Percentiles rank a stretch among this genome's conserved stretches.
These are phyloP conservation scores for Blastocystis hominis DNA, from an alignment of 352 stramenopile genomes.

Conservation along the genomic window DNA sequence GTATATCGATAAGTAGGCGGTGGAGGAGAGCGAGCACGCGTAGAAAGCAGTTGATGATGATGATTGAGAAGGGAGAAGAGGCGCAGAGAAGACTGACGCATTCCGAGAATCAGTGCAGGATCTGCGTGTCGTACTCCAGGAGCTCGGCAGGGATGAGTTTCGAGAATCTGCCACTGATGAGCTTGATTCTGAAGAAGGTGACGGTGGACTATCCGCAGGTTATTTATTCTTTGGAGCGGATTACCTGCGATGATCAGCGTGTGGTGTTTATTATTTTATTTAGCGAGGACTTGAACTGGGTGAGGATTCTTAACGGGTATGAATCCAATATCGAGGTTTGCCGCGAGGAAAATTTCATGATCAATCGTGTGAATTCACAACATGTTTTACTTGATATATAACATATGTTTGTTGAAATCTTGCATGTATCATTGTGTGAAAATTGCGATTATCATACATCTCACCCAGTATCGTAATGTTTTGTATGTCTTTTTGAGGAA, in stretches of 20 bases:
- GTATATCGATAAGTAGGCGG: conserved; percentile 16
- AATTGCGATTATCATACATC: not conserved
- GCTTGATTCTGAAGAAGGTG: conserved; percentile 45
- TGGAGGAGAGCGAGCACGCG: not conserved
- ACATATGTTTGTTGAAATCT: not conserved
- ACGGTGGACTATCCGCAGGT: conserved; percentile 22
- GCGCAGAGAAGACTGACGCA: not conserved
- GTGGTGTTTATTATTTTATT: conserved; percentile 25
- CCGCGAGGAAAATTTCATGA: conserved; percentile 26
- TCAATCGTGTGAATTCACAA: conserved; percentile 29
- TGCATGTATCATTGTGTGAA: not conserved
- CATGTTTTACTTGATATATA: conserved; percentile 1
- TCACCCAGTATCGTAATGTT: not conserved
- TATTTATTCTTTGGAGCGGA: conserved; percentile 31
- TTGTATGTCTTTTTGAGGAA: not conserved
- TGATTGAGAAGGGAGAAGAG: conserved; percentile 36
- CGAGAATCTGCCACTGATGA: conserved; percentile 46
- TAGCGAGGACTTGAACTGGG: conserved; percentile 43
- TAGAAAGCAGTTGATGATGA: conserved; percentile 17
- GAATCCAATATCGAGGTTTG: conserved; percentile 52
- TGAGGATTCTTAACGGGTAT: conserved; percentile 45
- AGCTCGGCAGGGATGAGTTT: conserved; percentile 39
- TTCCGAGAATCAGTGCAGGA: not conserved
- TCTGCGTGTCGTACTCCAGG: conserved; percentile 46
- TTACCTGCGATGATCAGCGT: conserved; percentile 9